Base-by-base conservation (phyloP, 768 basidiomycete species). In the Boletus vinaceobasis region DNA sequence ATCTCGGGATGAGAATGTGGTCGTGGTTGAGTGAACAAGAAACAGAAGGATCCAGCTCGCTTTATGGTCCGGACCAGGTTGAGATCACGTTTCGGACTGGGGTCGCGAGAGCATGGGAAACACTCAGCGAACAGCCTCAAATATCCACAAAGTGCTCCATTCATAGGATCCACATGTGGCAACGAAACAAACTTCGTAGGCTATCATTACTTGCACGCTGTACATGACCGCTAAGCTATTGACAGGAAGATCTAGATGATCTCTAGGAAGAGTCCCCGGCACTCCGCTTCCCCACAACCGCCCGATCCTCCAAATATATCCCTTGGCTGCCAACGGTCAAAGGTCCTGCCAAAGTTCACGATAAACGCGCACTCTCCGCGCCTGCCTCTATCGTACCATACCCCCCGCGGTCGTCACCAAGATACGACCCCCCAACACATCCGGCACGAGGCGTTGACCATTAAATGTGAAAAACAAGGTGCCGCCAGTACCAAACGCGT, bases 391-490 rank as follows among this genome's bases (percentile, higher is more conserved):
- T 71, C 5, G 83, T 83, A 8, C 83, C 86, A 64, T 83, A 87
- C 15, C 84, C 85, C 60, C 87, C 87, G 44, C 77, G 37, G 21
- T 62, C 59, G 2, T 67, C 65, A 19, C 78, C 76, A 14, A 84
- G 60, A 60, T 85, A 87, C 31, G n/a, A 83, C 62, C 0, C 86
- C 86, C 7, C 0, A n/a, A n/a, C n/a, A n/a, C n/a, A n/a, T n/a
- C n/a, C n/a, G 79, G 77, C 19, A 43, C 26, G 2, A 86, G 75
- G 4, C 80, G 79, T 19, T 63, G 48, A 14, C 85, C 86, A 50
- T 87, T 86, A 62, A 80, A 78, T 2, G 86, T 88, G 73, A 75
- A 88, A 73, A 55, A 55, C 11, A 86, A 55, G n/a, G 68, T 62
- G 4, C 56, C 45, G 1, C 78, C 5, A 10, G n/a, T 38, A n/a